These are phyloP conservation scores for Populus trichocarpa DNA, from an alignment of 441 rosid species.

Conservation along the genomic window DNA sequence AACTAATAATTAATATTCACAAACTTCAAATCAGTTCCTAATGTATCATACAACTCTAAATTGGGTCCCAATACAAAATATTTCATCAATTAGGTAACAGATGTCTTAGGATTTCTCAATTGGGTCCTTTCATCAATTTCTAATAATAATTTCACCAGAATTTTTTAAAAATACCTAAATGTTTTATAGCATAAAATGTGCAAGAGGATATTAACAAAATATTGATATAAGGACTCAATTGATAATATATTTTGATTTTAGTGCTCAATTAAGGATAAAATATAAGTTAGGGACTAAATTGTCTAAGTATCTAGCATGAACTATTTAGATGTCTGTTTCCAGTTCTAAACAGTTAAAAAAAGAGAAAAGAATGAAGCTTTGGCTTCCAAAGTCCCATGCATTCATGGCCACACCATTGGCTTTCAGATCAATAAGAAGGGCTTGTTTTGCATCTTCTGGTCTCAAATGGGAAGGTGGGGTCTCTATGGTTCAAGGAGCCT, in stretches of 20 bases:
- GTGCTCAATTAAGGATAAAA: neutral
- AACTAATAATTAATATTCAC: too few relatives aligned
- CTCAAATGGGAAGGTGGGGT: conserved; percentile 67
- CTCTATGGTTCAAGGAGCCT: conserved; percentile 90
- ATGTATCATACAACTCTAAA: neutral
- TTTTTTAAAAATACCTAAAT: too few relatives aligned
- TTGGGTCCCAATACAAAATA: too few relatives aligned
- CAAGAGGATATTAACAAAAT: too few relatives aligned
- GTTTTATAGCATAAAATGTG: too few relatives aligned
- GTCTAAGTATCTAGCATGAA: neutral
- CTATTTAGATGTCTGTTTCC: neutral
- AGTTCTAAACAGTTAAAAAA: neutral
- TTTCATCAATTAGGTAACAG: too few relatives aligned
- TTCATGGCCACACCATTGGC: conserved; percentile 18
- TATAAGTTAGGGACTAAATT: neutral
- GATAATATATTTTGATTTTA: too few relatives aligned
- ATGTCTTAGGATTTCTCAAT: too few relatives aligned
- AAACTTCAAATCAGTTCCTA: neutral
- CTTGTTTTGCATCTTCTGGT: conserved; percentile 30
- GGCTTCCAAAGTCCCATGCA: conserved; percentile 3
- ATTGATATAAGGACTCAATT: neutral
- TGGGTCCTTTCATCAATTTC: too few relatives aligned
- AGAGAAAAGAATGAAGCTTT: conserved; percentile 19
- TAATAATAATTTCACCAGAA: too few relatives aligned
- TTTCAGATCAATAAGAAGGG: conserved; percentile 25